Base-by-base conservation (phyloP, 768 basidiomycete genomes). In the Mycena rebaudengoi region DNA sequence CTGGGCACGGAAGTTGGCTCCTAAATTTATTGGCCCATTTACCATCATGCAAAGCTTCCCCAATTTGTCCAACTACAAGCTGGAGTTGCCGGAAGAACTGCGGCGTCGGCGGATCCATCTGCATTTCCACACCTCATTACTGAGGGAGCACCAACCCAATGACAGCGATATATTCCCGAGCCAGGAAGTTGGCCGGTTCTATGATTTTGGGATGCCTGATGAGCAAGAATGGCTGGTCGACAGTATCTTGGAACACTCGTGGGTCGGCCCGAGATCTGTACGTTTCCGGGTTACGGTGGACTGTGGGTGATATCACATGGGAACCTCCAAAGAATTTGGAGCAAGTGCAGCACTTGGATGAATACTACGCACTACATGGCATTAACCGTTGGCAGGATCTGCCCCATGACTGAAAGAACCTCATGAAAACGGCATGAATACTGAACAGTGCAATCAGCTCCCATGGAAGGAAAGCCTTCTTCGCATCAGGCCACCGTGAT, bases 161-260 rank as follows among this genome's bases (percentile, higher is more conserved):
- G 75, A 83, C 64, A 69, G 76, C 25, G 52, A 21, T 0, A 23
- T 76, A 25, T 84, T 84, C 69, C 82, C 80, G 0, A 65, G 72
- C 7, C 52, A 77, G 0, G 49, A 66, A 1, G 53, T 66, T 0
- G 61, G 65, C 4, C 70, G 73, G 29, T 74, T 75, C 20, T 82
- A 81, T 39, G 78, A 82, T 60, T 79, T 81, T 55, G 75, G 81
- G 0, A 62, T 52, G 0, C 58, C 59, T 3, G 68, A 75, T 5
- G 74, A 80, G 2, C 70, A 71, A 1, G 79, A 85, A 63, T 81
- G 73, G 71, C 64, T 75, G 6, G 76, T 84, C 5, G 78, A 82
- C 8, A 68, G 76, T 0, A 74, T 83, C 0, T 30, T 73, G 1
- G 70, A 64, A 0, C 74, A 78, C 55, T n/a, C 57, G n/a, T 72